Percentiles rank a stretch among this genome's conserved stretches.
These are phyloP conservation scores for Phytopythium delawarense DNA, from an alignment of 352 stramenopile genomes.

Conservation along the genomic window DNA sequence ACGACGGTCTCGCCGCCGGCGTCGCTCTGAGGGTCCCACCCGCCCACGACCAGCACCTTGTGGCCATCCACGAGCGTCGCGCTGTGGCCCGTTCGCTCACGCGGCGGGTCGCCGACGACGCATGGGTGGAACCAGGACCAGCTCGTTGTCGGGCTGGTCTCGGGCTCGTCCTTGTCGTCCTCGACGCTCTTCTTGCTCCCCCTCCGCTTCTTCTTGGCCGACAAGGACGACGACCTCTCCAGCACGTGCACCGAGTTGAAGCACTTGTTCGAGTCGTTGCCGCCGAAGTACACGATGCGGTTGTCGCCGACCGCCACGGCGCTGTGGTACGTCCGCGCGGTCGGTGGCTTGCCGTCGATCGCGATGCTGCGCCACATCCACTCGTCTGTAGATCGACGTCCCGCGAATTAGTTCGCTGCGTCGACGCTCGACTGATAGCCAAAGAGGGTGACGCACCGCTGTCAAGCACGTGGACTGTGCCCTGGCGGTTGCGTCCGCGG, in stretches of 20 bases:
- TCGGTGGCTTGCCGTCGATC: conserved; percentile 84
- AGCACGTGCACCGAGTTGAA: conserved; percentile 93
- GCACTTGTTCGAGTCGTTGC: conserved; percentile 89
- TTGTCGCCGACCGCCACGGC: conserved; percentile 54
- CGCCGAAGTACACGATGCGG: conserved; percentile 91
- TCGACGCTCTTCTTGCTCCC: conserved; percentile 8
- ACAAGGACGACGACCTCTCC: conserved; percentile 35
- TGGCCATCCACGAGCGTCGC: conserved; percentile 82
- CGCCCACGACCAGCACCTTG: conserved; percentile 90
- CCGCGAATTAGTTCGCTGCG: conserved; percentile 1
- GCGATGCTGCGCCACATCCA: conserved; percentile 91
- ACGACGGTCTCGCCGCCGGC: conserved; percentile 44
- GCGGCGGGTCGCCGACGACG: conserved; percentile 65
- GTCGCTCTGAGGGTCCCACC: conserved; percentile 90
- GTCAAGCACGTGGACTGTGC: conserved; percentile 71
- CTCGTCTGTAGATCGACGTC: conserved; percentile 29
- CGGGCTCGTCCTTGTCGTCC: conserved; percentile 5
- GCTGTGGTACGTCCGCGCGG: conserved; percentile 89
- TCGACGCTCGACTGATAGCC: neutral
- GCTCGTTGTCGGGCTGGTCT: neutral
- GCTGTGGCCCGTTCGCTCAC: conserved; percentile 85
- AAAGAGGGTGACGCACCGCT: conserved; percentile 30
- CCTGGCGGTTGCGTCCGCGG: conserved; percentile 64
- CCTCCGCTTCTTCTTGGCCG: conserved; percentile 10
- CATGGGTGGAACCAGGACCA: conserved; percentile 90